Conservation (phyloP, 768 basidiomycete species). For the Pholiota conissans region DNA sequence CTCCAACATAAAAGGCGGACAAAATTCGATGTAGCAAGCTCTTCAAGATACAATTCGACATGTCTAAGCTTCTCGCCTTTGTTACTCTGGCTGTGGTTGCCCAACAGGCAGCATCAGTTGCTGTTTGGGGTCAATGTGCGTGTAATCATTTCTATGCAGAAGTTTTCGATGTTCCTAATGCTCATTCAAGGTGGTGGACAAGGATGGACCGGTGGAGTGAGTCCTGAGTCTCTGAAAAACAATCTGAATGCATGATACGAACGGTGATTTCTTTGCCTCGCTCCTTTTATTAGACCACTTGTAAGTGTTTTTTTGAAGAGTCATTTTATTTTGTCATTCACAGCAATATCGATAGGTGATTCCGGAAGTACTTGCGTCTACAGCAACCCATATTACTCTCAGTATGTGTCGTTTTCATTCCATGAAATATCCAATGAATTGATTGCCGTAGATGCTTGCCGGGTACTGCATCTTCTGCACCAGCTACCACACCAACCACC, state of each 20-base stretch:
- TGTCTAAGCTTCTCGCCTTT: slow-evolving; percentile 26
- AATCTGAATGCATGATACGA: background rate
- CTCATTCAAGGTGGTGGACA: slow-evolving; percentile 25
- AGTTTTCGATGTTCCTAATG: slow-evolving; percentile 1
- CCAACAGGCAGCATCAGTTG: slow-evolving; percentile 22
- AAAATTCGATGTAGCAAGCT: background rate
- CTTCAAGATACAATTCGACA: background rate
- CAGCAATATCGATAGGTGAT: slow-evolving; percentile 18
- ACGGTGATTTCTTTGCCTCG: background rate
- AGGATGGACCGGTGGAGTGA: slow-evolving; percentile 27
- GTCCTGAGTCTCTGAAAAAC: background rate
- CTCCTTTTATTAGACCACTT: slow-evolving; percentile 10
- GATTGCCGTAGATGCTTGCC: slow-evolving; percentile 13
- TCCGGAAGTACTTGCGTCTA: slow-evolving; percentile 27
- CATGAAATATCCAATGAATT: background rate
- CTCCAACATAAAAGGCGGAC: background rate
- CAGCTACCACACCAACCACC: slow-evolving; percentile 7
- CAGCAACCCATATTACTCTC: slow-evolving; percentile 31
- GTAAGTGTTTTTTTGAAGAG: slow-evolving; percentile 6
- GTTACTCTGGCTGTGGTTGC: slow-evolving; percentile 25
- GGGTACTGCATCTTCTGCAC: slow-evolving; percentile 5
- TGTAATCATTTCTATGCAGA: background rate
- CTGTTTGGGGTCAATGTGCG: slow-evolving; percentile 33
- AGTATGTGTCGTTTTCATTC: slow-evolving; percentile 17
- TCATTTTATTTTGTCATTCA: background rate